Evolutionary conservation across 345 rosid genomes (phyloP), one percentile per base, ranked within the genome.

Genomic region (Durio zibethinus): DNA sequence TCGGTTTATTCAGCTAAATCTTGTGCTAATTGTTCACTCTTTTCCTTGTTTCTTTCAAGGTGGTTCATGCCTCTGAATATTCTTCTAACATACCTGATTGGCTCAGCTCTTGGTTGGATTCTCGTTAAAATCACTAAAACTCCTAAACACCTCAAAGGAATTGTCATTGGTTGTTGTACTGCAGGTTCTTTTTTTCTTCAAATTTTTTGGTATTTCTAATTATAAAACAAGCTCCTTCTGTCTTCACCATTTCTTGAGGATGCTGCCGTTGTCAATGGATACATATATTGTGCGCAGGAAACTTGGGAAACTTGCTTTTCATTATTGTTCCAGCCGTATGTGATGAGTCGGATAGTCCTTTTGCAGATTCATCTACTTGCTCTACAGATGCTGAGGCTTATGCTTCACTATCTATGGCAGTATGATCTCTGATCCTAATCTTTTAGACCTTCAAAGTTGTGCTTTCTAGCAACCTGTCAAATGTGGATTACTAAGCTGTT

Each of bases 291-390:
- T 60, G 23, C 16, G 43, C 20, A 88, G 79, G 54, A 68, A 68
- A 67, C 72, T 74, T 91, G 89, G 93, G 96, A 63, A 88, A 91
- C 69, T 76, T 91, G 90, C 84, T 83, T 64, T 89, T 91, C 68
- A 83, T 91, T 4, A 79, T 89, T 72, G 84, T 91, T 75, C 95
- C 95, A 53, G 90, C 92, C 36, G 73, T 89, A 45, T 89, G 95
- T 76, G 86, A 88, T 67, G 90, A 91, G 74, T 84, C 85, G 62
- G 87, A 87, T 65, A 87, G 88, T 62, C 92, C 95, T 21, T 91
- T 88, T 81, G 89, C 90, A 75, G 74, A 86, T 78, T 88, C 87
- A 53, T 84, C 84, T 54, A 63, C 57, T 45, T 89, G 93, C 72
- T 84, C 82, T 53, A 78, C 85, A 2, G 74, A 70, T 71, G 93